Evolutionary conservation across 352 stramenopile species (phyloP).

Genomic region (Phytophthora podocarpi): DNA sequence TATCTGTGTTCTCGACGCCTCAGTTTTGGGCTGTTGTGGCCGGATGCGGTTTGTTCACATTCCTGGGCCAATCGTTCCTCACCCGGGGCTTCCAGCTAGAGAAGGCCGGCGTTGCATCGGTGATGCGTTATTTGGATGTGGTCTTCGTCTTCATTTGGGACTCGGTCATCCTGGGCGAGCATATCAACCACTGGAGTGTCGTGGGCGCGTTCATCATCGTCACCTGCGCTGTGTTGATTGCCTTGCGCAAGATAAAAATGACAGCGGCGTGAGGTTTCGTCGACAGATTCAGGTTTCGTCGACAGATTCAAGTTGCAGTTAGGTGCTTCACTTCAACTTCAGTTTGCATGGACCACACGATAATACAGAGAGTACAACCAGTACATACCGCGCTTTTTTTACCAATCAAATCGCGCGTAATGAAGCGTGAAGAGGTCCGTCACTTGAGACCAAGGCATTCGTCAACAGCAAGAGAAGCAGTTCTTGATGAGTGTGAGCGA

Average conservation of each 20-base stretch:
- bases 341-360: not conserved
- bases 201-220: slow-evolving; percentile 62
- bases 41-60: slow-evolving; percentile 18
- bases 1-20: slow-evolving; percentile 24
- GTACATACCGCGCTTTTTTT: not conserved
- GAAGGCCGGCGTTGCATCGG: slow-evolving; percentile 61
- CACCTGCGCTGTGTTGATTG: slow-evolving; percentile 54
- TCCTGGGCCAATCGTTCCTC: slow-evolving; percentile 55
- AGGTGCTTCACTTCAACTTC: slow-evolving; percentile 1
- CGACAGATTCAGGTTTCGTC: too few species aligned
- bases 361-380: too few species aligned
- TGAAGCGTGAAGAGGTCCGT: too few species aligned
- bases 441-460: slow-evolving; percentile 1
- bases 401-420: slow-evolving; percentile 1
- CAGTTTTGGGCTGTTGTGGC: slow-evolving; percentile 42
- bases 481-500: slow-evolving; percentile 10
- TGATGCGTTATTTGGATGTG: slow-evolving; percentile 76
- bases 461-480: not conserved
- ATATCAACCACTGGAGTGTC: slow-evolving; percentile 66
- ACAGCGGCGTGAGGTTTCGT: too few species aligned
- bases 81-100: slow-evolving; percentile 78
- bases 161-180: slow-evolving; percentile 58
- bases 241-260: slow-evolving; percentile 40
- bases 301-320: too few species aligned
- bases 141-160: slow-evolving; percentile 78